These are phyloP conservation scores for Apiospora pterosperma DNA, from an alignment of 2,329 filamentous ascomycete genomes.

Conservation along the genomic window DNA sequence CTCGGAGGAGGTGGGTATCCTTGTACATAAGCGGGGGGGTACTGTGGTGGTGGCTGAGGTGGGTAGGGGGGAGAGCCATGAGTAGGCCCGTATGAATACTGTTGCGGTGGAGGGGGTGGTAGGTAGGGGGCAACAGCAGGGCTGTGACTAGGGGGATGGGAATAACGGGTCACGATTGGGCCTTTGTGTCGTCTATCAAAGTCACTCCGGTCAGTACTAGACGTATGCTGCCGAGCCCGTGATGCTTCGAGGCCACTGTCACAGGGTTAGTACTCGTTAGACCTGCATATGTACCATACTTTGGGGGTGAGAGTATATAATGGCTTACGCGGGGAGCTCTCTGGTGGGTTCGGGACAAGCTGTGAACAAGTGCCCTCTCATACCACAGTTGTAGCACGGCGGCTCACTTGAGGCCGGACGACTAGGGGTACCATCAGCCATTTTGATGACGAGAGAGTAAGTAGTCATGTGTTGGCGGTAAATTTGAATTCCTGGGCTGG, in stretches of 20 bases:
- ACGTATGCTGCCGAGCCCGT: conserved; percentile 16
- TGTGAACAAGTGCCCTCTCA: conserved; percentile 28
- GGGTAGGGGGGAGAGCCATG: background rate
- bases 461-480: background rate
- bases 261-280: background rate
- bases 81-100: background rate
- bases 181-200: conserved; percentile 23
- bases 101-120: conserved; percentile 28
- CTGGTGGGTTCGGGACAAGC: conserved; percentile 30
- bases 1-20: conserved; percentile 2
- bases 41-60: conserved; percentile 1
- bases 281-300: background rate
- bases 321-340: conserved; percentile 29
- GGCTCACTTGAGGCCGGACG: conserved; percentile 2
- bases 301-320: background rate
- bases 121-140: conserved; percentile 14
- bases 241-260: conserved; percentile 27
- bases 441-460: background rate
- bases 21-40: conserved; percentile 38
- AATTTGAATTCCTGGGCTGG: background rate
- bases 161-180: conserved; percentile 29
- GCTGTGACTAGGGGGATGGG: conserved; percentile 18
- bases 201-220: conserved; percentile 16
- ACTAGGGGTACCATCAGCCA: background rate
- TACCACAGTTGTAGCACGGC: conserved; percentile 30